phyloP scores from a whole-genome alignment of 2,329 filamentous ascomycete genomes.

The Exophiala dermatitidis region DNA sequence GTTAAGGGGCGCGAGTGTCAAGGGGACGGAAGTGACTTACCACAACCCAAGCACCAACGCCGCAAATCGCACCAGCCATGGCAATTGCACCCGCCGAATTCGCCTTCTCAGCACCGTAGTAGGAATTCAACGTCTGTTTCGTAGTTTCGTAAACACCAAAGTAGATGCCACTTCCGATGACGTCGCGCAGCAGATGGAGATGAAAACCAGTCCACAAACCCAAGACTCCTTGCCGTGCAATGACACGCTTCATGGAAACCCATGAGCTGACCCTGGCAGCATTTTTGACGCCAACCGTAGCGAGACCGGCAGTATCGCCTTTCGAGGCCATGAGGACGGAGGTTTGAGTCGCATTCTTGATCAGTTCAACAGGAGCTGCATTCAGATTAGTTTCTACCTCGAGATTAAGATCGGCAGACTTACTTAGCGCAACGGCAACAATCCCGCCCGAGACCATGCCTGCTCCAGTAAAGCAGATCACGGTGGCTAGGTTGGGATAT shows the following conservation, averaged over 20 bases:
- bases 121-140: slow-evolving; percentile 41
- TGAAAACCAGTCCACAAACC: slow-evolving; percentile 43
- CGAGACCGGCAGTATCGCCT: slow-evolving; percentile 2
- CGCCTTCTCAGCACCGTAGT: slow-evolving; percentile 38
- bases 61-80: slow-evolving; percentile 42
- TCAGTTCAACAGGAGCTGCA: slow-evolving; percentile 41
- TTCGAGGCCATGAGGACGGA: slow-evolving; percentile 38
- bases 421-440: slow-evolving; percentile 40
- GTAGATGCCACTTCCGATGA: slow-evolving; percentile 41
- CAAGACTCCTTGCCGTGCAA: slow-evolving; percentile 37
- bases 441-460: slow-evolving; percentile 39
- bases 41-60: slow-evolving; percentile 43
- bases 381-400: slow-evolving; percentile 1
- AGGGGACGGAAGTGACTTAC: slow-evolving; percentile 30
- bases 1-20: background rate
- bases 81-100: slow-evolving; percentile 38
- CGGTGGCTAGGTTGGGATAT: slow-evolving; percentile 36
- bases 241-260: slow-evolving; percentile 38
- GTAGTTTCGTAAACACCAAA: slow-evolving; percentile 44
- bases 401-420: slow-evolving; percentile 17
- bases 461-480: slow-evolving; percentile 38
- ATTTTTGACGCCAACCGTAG: slow-evolving; percentile 14
- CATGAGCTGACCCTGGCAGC: slow-evolving; percentile 38
- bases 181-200: slow-evolving; percentile 41
- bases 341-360: slow-evolving; percentile 45